Conservation (phyloP, 208 protist species). For the Porcisia hertigi region DNA sequence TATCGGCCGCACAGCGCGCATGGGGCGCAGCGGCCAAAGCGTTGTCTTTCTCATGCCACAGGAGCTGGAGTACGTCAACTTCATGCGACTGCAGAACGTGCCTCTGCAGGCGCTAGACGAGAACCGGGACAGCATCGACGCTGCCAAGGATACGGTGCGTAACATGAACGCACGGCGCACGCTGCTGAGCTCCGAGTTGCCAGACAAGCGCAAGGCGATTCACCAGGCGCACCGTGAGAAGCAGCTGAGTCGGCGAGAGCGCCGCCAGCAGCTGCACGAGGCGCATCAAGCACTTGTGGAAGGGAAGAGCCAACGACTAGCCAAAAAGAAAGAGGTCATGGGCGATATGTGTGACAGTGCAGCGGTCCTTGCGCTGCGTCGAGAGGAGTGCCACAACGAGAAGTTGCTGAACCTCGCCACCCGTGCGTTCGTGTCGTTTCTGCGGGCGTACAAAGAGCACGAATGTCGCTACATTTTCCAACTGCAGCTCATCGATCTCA, state of each 20-base stretch:
- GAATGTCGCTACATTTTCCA: slow-evolving; percentile 94
- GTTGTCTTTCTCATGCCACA: slow-evolving; percentile 93
- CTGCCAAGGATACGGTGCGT: slow-evolving; percentile 47
- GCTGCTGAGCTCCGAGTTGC: slow-evolving; percentile 61
- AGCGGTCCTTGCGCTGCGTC: slow-evolving; percentile 60
- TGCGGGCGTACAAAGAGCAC: slow-evolving; percentile 95
- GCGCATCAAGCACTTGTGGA: slow-evolving; percentile 50
- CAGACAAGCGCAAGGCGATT: slow-evolving; percentile 68
- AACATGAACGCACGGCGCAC: slow-evolving; percentile 75
- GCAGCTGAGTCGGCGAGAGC: slow-evolving; percentile 67
- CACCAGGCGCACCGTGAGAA: slow-evolving; percentile 77
- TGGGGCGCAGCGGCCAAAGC: slow-evolving; percentile 92
- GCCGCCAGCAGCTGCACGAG: slow-evolving; percentile 63
- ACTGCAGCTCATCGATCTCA: slow-evolving; percentile 93
- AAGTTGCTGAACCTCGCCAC: slow-evolving; percentile 81
- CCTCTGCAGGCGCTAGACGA: slow-evolving; percentile 74
- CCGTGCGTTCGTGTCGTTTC: slow-evolving; percentile 91
- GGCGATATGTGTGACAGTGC: slow-evolving; percentile 86
- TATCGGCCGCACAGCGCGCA: slow-evolving; percentile 96
- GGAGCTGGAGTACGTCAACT: slow-evolving; percentile 94
- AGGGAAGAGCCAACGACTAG: slow-evolving; percentile 32
- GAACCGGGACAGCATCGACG: slow-evolving; percentile 63
- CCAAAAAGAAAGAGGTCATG: slow-evolving; percentile 58
- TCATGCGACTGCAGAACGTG: slow-evolving; percentile 92
- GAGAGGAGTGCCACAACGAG: slow-evolving; percentile 49